Evolutionary conservation across 495 filamentous ascomycete genomes (phyloP).

Genomic region (Penicillium maclennaniae): DNA sequence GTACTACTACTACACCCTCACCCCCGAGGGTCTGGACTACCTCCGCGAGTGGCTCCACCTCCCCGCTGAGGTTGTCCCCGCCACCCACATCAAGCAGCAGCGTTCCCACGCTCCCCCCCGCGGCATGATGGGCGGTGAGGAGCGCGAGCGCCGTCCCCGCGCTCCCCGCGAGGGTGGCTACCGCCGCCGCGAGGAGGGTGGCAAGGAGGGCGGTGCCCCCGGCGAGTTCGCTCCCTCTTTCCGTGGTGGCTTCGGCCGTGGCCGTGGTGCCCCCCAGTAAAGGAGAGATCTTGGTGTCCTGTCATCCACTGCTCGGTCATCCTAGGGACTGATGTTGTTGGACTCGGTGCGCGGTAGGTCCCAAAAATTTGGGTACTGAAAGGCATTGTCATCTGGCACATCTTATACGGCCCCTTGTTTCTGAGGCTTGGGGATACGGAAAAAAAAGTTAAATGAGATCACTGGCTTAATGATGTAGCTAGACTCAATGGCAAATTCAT

Average conservation of each 20-base stretch:
- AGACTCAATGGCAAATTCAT: conserved; percentile 33
- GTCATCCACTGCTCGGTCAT: conserved; percentile 38
- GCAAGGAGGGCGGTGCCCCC: conserved; percentile 93
- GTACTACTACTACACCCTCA: conserved; percentile 99
- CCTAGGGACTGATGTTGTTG: conserved; percentile 32
- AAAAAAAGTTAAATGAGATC: conserved; percentile 30
- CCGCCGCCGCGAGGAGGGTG: conserved; percentile 80
- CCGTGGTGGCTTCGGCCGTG: conserved; percentile 93
- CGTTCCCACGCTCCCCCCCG: conserved; percentile 96
- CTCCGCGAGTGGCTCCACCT: conserved; percentile 99
- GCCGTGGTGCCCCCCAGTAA: conserved; percentile 73
- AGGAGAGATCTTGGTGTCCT: conserved; percentile 27
- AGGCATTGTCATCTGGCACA: conserved; percentile 25
- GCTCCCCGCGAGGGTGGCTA: conserved; percentile 91
- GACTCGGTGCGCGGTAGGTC: conserved; percentile 32
- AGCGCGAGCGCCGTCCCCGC: conserved; percentile 74
- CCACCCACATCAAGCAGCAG: conserved; percentile 99
- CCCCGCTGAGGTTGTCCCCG: conserved; percentile 97
- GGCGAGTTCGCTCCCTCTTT: conserved; percentile 94
- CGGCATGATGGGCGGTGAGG: conserved; percentile 96
- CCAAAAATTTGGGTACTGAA: conserved; percentile 20
- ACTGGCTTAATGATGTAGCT: conserved; percentile 31
- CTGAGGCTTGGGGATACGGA: conserved; percentile 23
- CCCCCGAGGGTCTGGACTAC: conserved; percentile 98
- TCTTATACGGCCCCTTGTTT: conserved; percentile 19